Evolutionary conservation across 108 stramenopile species (phyloP).

Genomic region (Aurantiochytrium sp.): DNA sequence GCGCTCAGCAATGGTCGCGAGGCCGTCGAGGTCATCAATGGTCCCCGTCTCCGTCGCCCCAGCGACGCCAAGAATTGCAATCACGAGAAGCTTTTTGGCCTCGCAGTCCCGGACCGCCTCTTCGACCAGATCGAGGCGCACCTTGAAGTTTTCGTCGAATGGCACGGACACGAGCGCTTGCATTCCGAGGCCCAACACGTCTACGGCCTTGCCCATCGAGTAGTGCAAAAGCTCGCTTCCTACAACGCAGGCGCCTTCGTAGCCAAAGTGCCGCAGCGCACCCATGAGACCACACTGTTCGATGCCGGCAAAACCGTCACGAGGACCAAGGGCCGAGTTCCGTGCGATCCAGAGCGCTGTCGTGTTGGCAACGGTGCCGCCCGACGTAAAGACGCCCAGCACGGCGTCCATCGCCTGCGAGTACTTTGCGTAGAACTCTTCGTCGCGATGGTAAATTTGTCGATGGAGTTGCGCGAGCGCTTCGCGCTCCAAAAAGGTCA

Average conservation of each 20-base stretch:
- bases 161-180: not conserved
- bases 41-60: not conserved
- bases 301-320: not conserved
- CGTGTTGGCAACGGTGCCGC: not conserved
- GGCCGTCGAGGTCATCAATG: not conserved
- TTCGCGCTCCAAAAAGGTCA: slow-evolving; percentile 9
- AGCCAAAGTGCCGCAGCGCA: not conserved
- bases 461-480: slow-evolving; percentile 2
- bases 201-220: slow-evolving; percentile 14
- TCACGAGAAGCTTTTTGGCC: not conserved
- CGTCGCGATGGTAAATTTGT: not conserved
- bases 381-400: slow-evolving; percentile 10
- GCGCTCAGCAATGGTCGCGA: not conserved
- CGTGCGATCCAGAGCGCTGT: not conserved
- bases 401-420: not conserved
- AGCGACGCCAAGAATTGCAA: slow-evolving; percentile 3
- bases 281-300: not conserved
- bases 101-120: not conserved
- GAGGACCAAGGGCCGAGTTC: not conserved
- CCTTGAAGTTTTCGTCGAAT: not conserved
- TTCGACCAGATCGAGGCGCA: not conserved
- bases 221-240: slow-evolving; percentile 9
- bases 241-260: not conserved
- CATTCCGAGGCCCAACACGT: not conserved
- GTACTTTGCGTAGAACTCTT: not conserved